phyloP scores from a whole-genome alignment of 2,329 filamentous ascomycete species.

The Blastomyces gilchristii region DNA sequence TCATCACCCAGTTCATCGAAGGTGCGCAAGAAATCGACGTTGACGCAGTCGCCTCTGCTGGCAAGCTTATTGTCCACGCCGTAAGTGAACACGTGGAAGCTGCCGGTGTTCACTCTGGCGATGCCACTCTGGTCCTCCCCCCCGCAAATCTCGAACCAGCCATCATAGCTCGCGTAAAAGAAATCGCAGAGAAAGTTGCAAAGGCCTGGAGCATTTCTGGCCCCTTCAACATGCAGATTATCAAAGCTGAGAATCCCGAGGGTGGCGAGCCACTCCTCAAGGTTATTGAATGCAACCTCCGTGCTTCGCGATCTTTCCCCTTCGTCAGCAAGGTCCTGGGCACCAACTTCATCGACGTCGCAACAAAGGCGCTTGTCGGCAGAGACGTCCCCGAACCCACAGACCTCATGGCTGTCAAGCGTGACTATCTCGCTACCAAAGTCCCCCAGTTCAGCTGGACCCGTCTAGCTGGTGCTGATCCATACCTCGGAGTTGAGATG shows the following conservation, averaged over 20 bases:
- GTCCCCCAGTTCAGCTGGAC: constrained; percentile 99
- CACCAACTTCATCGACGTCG: constrained; percentile 91
- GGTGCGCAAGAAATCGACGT: constrained; percentile 94
- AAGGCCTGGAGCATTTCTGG: constrained; percentile 96
- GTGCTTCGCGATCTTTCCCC: constrained; percentile 93
- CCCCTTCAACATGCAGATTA: constrained; percentile 99
- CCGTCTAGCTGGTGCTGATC: constrained; percentile 89
- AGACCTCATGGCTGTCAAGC: constrained; percentile 81
- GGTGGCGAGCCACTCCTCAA: constrained; percentile 70
- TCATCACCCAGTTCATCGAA: constrained; percentile 97
- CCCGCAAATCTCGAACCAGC: constrained; percentile 66
- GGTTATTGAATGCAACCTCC: constrained; percentile 97
- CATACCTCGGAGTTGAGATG: constrained; percentile 98
- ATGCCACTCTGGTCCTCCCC: constrained; percentile 87
- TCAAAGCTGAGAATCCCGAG: constrained; percentile 72
- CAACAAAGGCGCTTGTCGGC: constrained; percentile 82
- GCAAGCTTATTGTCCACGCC: constrained; percentile 80
- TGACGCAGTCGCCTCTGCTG: constrained; percentile 78
- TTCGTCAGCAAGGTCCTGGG: constrained; percentile 97
- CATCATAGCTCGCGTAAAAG: constrained; percentile 80
- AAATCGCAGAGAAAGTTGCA: constrained; percentile 90
- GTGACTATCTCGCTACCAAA: constrained; percentile 91
- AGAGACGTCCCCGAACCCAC: constrained; percentile 72
- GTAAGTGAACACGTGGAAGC: constrained; percentile 94
- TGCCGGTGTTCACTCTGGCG: constrained; percentile 94